Evolutionary conservation across 345 rosid genomes (phyloP).

Genomic region (Lagerstroemia speciosa): DNA sequence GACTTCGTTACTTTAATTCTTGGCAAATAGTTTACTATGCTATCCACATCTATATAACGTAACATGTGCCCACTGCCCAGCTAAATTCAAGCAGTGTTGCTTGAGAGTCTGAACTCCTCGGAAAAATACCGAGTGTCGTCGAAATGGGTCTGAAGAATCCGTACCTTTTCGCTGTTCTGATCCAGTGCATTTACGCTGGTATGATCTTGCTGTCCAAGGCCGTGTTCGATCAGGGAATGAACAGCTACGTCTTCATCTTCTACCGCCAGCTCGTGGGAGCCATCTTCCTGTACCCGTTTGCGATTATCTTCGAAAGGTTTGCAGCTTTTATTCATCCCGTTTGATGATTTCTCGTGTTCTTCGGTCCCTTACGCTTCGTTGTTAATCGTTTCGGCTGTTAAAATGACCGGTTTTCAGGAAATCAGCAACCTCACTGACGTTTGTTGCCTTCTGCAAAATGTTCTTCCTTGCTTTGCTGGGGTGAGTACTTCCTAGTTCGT

Average conservation of each 20-base stretch:
- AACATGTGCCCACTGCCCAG: background rate
- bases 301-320: constrained; percentile 13
- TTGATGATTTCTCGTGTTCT: no score
- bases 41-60: background rate
- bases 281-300: constrained; percentile 10
- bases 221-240: constrained; percentile 17
- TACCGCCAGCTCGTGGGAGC: constrained; percentile 15
- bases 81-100: background rate
- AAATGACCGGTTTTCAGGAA: constrained; percentile 9
- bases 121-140: background rate
- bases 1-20: no score
- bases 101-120: background rate
- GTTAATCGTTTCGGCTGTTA: background rate
- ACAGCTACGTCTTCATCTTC: constrained; percentile 15
- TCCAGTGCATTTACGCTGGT: constrained; percentile 13
- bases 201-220: constrained; percentile 20
- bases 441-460: constrained; percentile 15
- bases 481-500: constrained; percentile 2
- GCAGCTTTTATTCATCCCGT: background rate
- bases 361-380: background rate
- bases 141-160: constrained; percentile 16
- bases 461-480: constrained; percentile 16
- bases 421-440: constrained; percentile 6
- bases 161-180: constrained; percentile 3
- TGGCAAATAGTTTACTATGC: background rate